phyloP scores from a whole-genome alignment of 148 eudicot genomes.

The Chenopodium suecicum region DNA sequence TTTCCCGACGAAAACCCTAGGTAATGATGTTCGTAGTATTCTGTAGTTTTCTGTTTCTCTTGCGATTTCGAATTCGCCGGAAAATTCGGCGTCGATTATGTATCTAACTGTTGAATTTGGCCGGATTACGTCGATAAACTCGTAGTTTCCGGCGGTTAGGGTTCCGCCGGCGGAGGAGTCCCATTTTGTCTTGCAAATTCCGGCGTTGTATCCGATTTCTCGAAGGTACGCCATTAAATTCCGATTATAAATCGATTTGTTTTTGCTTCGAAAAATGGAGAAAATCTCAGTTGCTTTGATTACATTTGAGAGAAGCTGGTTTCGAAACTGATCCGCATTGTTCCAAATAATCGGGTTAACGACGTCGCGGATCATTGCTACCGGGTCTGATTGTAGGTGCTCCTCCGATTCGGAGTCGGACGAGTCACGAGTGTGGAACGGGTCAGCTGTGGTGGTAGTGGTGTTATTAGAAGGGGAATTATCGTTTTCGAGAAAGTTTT shows the following conservation, averaged over 20 bases:
- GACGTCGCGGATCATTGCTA: slow-evolving; percentile 20
- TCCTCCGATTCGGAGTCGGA: slow-evolving; percentile 39
- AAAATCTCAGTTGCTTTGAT: slow-evolving; percentile 39
- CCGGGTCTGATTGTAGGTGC: slow-evolving; percentile 27
- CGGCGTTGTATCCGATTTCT: slow-evolving; percentile 67
- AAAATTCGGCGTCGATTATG: slow-evolving; percentile 62
- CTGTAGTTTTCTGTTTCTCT: slow-evolving; percentile 47
- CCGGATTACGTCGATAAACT: slow-evolving; percentile 65
- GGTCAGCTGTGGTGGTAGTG: background rate
- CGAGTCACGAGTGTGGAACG: background rate
- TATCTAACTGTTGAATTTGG: slow-evolving; percentile 32
- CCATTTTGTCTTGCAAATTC: slow-evolving; percentile 75
- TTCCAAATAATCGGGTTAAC: slow-evolving; percentile 20
- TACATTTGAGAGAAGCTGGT: slow-evolving; percentile 38
- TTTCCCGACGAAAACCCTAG: slow-evolving; percentile 52
- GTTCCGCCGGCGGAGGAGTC: slow-evolving; percentile 46
- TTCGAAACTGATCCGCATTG: slow-evolving; percentile 42
- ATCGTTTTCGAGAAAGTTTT: slow-evolving; percentile 39
- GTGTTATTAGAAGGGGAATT: slow-evolving; percentile 8
- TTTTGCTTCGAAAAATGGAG: slow-evolving; percentile 23
- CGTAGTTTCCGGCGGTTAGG: slow-evolving; percentile 60
- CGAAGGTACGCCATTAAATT: slow-evolving; percentile 68
- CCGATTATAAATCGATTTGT: slow-evolving; percentile 35
- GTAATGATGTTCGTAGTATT: slow-evolving; percentile 35
- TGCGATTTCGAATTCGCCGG: slow-evolving; percentile 68